Conservation (phyloP, 73 alveolate species). For the Effrenium voratum region DNA sequence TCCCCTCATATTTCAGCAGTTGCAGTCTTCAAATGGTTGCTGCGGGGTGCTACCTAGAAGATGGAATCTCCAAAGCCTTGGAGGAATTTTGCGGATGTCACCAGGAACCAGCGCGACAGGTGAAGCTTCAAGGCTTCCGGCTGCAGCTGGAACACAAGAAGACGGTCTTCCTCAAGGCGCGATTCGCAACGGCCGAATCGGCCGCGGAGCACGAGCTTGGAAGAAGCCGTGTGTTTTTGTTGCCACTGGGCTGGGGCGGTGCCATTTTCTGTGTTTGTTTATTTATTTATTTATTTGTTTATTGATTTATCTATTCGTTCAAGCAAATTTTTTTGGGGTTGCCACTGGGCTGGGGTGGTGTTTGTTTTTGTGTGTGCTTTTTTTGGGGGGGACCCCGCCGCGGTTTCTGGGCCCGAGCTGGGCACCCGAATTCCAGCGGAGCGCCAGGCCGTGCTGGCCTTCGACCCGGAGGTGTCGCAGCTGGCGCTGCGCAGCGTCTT, state of each 20-base stretch:
- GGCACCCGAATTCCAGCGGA: neutral
- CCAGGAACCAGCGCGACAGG: neutral
- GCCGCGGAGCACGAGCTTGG: neutral
- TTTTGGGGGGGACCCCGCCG: too few relatives aligned
- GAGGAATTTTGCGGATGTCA: neutral
- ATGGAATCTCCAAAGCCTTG: neutral
- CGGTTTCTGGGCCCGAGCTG: too few relatives aligned
- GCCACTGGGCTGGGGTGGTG: too few relatives aligned
- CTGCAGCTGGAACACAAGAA: conserved; percentile 61
- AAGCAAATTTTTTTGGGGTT: too few relatives aligned
- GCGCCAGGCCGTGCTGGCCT: conserved; percentile 55
- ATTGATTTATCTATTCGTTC: too few relatives aligned
- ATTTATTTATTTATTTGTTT: too few relatives aligned
- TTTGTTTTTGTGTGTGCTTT: too few relatives aligned
- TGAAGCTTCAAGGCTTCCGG: conserved; percentile 29
- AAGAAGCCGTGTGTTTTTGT: neutral
- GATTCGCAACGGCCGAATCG: neutral
- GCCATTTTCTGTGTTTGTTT: too few relatives aligned
- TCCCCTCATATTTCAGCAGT: too few relatives aligned
- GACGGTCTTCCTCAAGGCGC: conserved; percentile 60
- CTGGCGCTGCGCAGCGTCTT: conserved; percentile 7
- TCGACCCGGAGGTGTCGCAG: neutral
- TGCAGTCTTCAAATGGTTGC: too few relatives aligned
- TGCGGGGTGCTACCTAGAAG: too few relatives aligned
- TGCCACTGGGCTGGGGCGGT: neutral